phyloP scores from a whole-genome alignment of 257 asterid species.

The Solanum commersonii region DNA sequence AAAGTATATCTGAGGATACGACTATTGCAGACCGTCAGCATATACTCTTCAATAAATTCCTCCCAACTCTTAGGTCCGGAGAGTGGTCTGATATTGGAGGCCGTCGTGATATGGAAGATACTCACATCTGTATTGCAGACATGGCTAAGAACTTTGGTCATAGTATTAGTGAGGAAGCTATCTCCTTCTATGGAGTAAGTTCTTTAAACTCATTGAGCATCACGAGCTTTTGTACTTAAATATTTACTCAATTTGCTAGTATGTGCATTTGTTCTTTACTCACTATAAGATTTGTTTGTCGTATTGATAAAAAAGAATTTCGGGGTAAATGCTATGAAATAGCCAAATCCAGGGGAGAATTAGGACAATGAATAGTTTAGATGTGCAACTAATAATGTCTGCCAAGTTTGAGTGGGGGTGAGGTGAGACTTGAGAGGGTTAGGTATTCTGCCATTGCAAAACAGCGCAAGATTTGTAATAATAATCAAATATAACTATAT shows the following conservation, averaged over 20 bases:
- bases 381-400: neutral
- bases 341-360: neutral
- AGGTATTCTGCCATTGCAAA: neutral
- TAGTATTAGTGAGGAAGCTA: constrained; percentile 42
- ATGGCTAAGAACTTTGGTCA: constrained; percentile 51
- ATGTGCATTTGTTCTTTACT: neutral
- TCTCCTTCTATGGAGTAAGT: constrained; percentile 96
- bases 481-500: neutral
- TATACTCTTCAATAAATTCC: constrained; percentile 27
- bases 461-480: neutral
- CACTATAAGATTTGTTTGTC: neutral
- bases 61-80: constrained; percentile 66
- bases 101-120: constrained; percentile 74
- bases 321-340: neutral
- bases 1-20: constrained; percentile 64
- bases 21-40: constrained; percentile 30
- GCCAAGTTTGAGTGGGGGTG: neutral
- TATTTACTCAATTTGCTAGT: neutral
- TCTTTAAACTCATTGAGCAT: constrained; percentile 20
- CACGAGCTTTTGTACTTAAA: neutral
- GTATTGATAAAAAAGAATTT: neutral
- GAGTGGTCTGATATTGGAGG: constrained; percentile 82
- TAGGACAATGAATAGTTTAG: neutral
- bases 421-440: neutral
- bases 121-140: constrained; percentile 74